Evolutionary conservation across 768 basidiomycete species (phyloP), one percentile per base, ranked within the genome.

Genomic region (Rhodotorula sphaerocarpa): DNA sequence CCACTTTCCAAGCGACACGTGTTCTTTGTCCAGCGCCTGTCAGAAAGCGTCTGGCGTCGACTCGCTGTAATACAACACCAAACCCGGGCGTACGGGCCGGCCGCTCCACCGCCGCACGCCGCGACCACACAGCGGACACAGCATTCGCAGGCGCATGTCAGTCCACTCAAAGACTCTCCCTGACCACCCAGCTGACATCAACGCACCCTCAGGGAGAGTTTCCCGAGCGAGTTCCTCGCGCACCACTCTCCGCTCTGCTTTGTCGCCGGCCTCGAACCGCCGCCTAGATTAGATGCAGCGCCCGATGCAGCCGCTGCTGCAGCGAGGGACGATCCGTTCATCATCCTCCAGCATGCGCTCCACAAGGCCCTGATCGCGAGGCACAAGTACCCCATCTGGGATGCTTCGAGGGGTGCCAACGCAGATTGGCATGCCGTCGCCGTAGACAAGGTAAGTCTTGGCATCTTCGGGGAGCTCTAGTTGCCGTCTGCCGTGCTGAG

Each of bases 201-300:
- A n/a, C n/a, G n/a, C n/a, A n/a, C 31, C 48, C 20, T 27, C 12
- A 92, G 95, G 92, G 92, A 92, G 76, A 87, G 88, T 36, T 95
- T 93, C 78, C 92, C 91, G 25, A 78, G 82, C 61, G 90, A 96
- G 78, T 79, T 96, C 66, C 79, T 95, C 69, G 79, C 82, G n/a
- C 91, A 95, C 74, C 82, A 89, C 46, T 84, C 83, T 25, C 93
- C 93, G 20, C 84, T 97, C 43, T 88, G 97, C 87, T 93, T 95
- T 73, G 87, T 91, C 25, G 89, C 90, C 30, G 92, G 92, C 3
- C 81, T 95, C 48, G 84, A 42, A 2, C 51, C 45, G 0, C 45
- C 48, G 73, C 4, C 70, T 71, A 43, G 16, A 11, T 14, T 63
- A 74, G 11, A 70, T 9, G 3, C 20, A 11, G 1, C 48, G 11